Base-by-base conservation (phyloP, 140 eudicot genomes). In the Erigeron philadelphicus region DNA sequence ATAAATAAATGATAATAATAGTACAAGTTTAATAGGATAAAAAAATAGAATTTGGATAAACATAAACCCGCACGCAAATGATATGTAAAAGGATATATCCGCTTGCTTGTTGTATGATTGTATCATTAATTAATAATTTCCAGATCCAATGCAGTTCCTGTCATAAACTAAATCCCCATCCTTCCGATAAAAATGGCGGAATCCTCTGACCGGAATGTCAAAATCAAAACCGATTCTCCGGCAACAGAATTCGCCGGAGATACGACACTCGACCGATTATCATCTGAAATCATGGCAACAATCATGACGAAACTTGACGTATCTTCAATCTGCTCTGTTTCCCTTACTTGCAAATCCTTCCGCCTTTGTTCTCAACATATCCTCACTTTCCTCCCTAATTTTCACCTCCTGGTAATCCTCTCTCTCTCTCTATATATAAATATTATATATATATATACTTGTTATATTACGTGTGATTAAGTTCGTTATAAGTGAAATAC, bases 241-340 rank as follows among this genome's bases (percentile, higher is more conserved):
- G 18, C 77, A 11, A 57, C 41, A 6, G 42, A 59, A 17, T 19
- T 11, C 70, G 67, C 47, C 63, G 67, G 66, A 19, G 40, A 9
- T 25, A 74, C 45, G 75, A 79, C 72, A 45, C 84, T 93, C 73
- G 88, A 84, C 57, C 85, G 69, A 7, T 84, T 93, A 0, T 90
- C 98, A 0, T n/a, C 83, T 15, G 95, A 92, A 18, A 47, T 93
- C 15, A 55, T 89, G 10, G 88, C 86, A 23, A 79, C 96, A 11
- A 84, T 93, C 17, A 77, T 93, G 81, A 72, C 83, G 3, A 93
- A 93, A 72, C 84, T 93, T 48, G 98, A 93, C 68, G 81, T 93
- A 40, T 70, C 94, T 1, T 93, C 96, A 19, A 89, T 93, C 78
- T 86, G 88, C 74, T 84, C 98, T 68, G 64, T 83, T 19, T 90